Percentiles rank a stretch among this genome's conserved stretches.
These are phyloP conservation scores for Phytophthora tentaculata DNA, from an alignment of 352 stramenopile genomes.

Conservation along the genomic window DNA sequence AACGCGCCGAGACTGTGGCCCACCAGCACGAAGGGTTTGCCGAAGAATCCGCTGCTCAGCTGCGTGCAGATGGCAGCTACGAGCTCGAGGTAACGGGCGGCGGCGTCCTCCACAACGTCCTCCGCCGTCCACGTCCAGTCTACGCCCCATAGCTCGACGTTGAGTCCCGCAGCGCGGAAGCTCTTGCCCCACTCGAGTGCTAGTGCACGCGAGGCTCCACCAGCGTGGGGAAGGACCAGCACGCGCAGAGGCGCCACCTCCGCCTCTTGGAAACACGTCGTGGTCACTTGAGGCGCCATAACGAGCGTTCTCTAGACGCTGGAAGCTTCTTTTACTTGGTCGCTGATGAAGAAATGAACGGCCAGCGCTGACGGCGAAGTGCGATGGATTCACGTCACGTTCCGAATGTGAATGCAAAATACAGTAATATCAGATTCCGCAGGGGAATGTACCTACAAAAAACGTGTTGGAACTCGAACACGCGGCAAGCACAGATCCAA, in stretches of 20 bases:
- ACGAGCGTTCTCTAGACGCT: neutral
- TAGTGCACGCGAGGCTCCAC: conserved; percentile 50
- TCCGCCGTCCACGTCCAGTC: conserved; percentile 55
- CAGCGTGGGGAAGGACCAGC: conserved; percentile 67
- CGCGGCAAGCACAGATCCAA: conserved; percentile 1
- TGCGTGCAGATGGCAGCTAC: conserved; percentile 45
- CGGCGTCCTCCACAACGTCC: conserved; percentile 15
- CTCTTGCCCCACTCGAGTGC: conserved; percentile 53
- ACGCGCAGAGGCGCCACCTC: conserved; percentile 68
- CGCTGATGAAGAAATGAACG: conserved; percentile 20
- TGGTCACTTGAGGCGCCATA: conserved; percentile 45
- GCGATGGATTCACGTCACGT: conserved; percentile 1
- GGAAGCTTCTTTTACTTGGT: conserved; percentile 18
- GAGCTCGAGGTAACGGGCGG: conserved; percentile 31
- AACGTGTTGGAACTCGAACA: conserved; percentile 1
- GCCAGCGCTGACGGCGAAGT: conserved; percentile 1
- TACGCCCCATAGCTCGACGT: conserved; percentile 66
- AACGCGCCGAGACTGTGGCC: conserved; percentile 78
- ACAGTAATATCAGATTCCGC: neutral
- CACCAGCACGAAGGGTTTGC: conserved; percentile 73
- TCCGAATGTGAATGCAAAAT: neutral
- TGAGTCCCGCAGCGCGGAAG: conserved; percentile 39
- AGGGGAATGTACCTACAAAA: neutral
- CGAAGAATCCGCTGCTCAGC: conserved; percentile 66
- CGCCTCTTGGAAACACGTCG: conserved; percentile 70